These are phyloP conservation scores for Nakaseomyces delphensis DNA, from an alignment of 1,139 yeast genomes.

Conservation along the genomic window DNA sequence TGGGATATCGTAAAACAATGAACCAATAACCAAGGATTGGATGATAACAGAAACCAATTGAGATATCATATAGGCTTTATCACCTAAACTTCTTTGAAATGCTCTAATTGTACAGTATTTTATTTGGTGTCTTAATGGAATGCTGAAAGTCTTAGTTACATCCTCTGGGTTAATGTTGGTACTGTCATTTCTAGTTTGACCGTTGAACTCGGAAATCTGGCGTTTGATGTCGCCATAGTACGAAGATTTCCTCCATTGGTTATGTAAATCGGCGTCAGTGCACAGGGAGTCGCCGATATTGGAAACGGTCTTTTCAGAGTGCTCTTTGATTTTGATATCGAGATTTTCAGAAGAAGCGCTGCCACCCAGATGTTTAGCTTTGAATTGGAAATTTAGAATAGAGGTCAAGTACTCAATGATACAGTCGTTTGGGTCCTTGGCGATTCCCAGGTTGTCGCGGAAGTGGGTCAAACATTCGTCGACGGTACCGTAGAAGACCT, in stretches of 20 bases:
- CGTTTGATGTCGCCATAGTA: slow-evolving; percentile 38
- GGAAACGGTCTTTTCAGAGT: slow-evolving; percentile 1
- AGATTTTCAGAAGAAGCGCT: slow-evolving; percentile 29
- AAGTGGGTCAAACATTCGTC: slow-evolving; percentile 37
- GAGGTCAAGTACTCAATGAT: slow-evolving; percentile 50
- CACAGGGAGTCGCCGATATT: slow-evolving; percentile 2
- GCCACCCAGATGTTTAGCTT: slow-evolving; percentile 33
- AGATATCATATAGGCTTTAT: slow-evolving; percentile 38
- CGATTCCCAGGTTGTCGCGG: slow-evolving; percentile 39
- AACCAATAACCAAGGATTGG: slow-evolving; percentile 44
- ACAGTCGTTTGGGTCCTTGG: slow-evolving; percentile 44
- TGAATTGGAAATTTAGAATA: slow-evolving; percentile 36
- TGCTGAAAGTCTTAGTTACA: slow-evolving; percentile 33
- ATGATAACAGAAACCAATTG: slow-evolving; percentile 38
- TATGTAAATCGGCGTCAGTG: slow-evolving; percentile 50
- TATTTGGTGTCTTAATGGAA: slow-evolving; percentile 36
- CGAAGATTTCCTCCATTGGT: slow-evolving; percentile 52
- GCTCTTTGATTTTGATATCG: neutral
- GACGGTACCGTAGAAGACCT: slow-evolving; percentile 41
- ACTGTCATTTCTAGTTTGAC: slow-evolving; percentile 25
- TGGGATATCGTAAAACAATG: slow-evolving; percentile 42
- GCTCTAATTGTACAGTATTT: slow-evolving; percentile 37
- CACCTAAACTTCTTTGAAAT: slow-evolving; percentile 39
- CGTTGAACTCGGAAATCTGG: slow-evolving; percentile 2
- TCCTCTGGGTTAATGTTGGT: slow-evolving; percentile 33